Base-by-base conservation (phyloP, 257 asterid genomes). In the Przewalskia tangutica region DNA sequence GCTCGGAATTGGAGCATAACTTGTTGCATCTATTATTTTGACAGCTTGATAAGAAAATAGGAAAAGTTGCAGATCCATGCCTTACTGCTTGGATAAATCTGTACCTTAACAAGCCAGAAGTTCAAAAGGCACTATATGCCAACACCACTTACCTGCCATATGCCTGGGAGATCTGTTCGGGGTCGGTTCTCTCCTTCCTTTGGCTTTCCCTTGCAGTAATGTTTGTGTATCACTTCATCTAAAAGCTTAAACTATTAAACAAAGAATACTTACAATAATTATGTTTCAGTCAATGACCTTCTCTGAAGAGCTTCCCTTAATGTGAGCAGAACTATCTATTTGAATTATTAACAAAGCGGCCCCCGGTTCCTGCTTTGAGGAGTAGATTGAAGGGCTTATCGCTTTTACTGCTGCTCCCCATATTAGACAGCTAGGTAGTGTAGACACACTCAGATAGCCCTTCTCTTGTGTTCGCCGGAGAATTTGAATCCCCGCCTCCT, bases 111-210 rank as follows among this genome's bases (percentile, higher is more conserved):
- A 81, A 80, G 23, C 78, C 82, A 73, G 67, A 56, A 64, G 88
- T 85, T 65, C 86, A 85, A 38, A 66, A 75, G 38, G 86, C 84
- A 13, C 58, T 85, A n/a, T 82, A 83, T 65, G 86, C 84, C 71
- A 83, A 85, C 51, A 40, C 60, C 23, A 55, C 85, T 71, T 6
- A 23, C 18, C 1, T 38, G 20, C 81, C 79, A 11, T 77, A 82
- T 34, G 4, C 77, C 55, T 85, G 85, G 87, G 38, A 44, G 36
- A 64, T 78, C 8, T 85, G 87, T 50, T 67, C 53, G n/a, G 87
- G 85, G 85, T 85, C 20, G 68, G 9, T 32, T 17, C 10, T 12
- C 68, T 53, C 54, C 16, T 27, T 8, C 77, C 36, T 64, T 6
- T 46, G 1, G 17, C 11, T 11, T 12, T 4, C n/a, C 6, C 18